phyloP scores from a whole-genome alignment of 352 stramenopile genomes.

The Sclerospora graminicola region DNA sequence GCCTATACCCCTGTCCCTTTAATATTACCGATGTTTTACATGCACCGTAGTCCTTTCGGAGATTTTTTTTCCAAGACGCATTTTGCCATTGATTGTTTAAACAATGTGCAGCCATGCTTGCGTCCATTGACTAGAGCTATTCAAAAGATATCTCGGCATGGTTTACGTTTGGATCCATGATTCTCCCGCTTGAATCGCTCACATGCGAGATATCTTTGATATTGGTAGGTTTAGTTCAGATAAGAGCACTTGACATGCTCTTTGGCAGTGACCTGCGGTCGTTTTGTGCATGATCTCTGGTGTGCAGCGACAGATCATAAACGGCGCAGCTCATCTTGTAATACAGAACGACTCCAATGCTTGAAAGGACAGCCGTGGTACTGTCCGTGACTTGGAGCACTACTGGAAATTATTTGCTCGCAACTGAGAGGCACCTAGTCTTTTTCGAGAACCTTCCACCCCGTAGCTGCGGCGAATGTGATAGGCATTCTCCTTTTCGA shows the following conservation, averaged over 20 bases:
- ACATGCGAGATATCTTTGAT: conserved; percentile 2
- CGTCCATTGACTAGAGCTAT: no score
- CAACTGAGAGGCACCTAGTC: no score
- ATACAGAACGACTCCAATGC: conserved; percentile 44
- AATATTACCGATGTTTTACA: no score
- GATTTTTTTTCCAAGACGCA: conserved; percentile 2
- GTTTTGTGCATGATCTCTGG: no score
- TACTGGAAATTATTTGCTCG: no score
- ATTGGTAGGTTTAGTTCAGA: conserved; percentile 28
- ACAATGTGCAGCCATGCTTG: conserved; percentile 19
- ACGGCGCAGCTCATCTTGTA: conserved; percentile 33
- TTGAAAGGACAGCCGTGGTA: conserved; percentile 79
- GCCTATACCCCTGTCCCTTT: no score
- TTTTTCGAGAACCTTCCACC: no score
- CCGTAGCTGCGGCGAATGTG: no score
- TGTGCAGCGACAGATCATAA: conserved; percentile 11
- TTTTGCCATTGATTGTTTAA: conserved; percentile 12
- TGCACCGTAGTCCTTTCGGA: conserved; percentile 12
- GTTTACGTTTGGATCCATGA: conserved; percentile 52
- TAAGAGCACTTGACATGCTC: conserved; percentile 43
- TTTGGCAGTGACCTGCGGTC: conserved; percentile 22
- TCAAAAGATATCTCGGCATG: no score
- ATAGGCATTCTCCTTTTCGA: no score
- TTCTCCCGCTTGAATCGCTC: background rate
- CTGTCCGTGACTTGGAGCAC: no score